phyloP scores from a whole-genome alignment of 495 filamentous ascomycete species.

The Lichina pygmaea region DNA sequence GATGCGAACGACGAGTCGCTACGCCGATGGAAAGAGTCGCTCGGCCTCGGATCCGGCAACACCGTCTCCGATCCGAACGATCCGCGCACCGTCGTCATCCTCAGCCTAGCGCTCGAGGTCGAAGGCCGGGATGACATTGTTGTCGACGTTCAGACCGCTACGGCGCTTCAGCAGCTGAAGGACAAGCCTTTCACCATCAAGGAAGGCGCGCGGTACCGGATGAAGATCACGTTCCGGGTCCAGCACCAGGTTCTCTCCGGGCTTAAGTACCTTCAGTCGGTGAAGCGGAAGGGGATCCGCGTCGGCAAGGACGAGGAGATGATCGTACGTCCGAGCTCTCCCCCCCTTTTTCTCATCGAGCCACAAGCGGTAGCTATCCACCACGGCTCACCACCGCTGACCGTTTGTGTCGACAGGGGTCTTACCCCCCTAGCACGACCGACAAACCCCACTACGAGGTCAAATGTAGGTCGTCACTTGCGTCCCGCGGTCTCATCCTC shows the following conservation, averaged over 20 bases:
- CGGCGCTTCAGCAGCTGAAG: constrained; percentile 44
- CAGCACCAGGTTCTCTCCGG: constrained; percentile 87
- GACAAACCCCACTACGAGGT: constrained; percentile 65
- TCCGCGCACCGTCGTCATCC: constrained; percentile 65
- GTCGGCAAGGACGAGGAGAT: constrained; percentile 87
- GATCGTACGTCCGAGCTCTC: constrained; percentile 32
- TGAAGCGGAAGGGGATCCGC: constrained; percentile 62
- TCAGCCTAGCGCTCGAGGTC: constrained; percentile 61
- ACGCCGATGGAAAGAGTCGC: constrained; percentile 86
- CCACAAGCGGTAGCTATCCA: background rate
- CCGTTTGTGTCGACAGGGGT: constrained; percentile 24
- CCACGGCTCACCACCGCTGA: background rate
- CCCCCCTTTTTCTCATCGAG: background rate
- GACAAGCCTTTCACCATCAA: constrained; percentile 88
- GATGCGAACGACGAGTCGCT: constrained; percentile 70
- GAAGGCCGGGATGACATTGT: constrained; percentile 55
- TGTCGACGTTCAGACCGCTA: constrained; percentile 45
- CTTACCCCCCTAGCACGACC: constrained; percentile 70
- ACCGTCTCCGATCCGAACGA: constrained; percentile 35
- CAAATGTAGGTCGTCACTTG: constrained; percentile 38
- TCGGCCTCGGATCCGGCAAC: constrained; percentile 43
- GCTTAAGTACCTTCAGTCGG: constrained; percentile 78
- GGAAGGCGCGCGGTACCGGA: constrained; percentile 74
- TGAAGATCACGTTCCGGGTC: constrained; percentile 80
- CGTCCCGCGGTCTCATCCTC: background rate